These are phyloP conservation scores for Cucumis variabilis DNA, from an alignment of 331 rosid species.

Conservation along the genomic window DNA sequence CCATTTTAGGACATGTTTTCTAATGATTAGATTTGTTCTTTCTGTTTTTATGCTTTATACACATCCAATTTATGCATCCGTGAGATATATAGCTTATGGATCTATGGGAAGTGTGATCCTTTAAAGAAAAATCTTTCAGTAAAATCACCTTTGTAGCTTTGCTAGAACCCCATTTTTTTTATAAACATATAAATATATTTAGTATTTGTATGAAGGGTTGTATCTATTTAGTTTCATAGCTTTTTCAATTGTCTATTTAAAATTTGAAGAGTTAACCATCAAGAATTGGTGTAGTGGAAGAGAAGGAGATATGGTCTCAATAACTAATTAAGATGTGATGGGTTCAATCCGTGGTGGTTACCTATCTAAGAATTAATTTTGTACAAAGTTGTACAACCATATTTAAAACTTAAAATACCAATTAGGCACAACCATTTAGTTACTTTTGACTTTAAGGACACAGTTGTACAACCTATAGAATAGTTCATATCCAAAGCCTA, in stretches of 20 bases:
- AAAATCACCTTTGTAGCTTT: background rate
- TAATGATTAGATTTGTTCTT: background rate
- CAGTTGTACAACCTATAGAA: no score
- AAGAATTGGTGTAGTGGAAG: no score
- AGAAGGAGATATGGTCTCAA: no score
- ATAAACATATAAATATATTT: background rate
- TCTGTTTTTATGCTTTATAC: background rate
- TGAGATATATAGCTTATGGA: background rate
- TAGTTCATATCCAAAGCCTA: background rate
- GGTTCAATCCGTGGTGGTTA: no score
- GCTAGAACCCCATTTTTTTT: background rate
- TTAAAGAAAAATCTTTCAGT: background rate
- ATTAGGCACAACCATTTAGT: no score
- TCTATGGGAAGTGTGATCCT: background rate
- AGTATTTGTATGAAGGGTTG: background rate
- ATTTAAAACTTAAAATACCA: no score
- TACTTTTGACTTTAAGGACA: no score
- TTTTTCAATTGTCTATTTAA: background rate
- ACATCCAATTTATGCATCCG: constrained; percentile 7
- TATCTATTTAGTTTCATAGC: background rate
- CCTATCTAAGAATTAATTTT: no score
- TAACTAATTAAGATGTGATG: no score
- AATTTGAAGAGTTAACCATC: background rate
- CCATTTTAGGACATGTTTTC: background rate
- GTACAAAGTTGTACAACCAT: no score